These are phyloP conservation scores for Ulmus americana DNA, from an alignment of 331 rosid genomes.

Conservation along the genomic window DNA sequence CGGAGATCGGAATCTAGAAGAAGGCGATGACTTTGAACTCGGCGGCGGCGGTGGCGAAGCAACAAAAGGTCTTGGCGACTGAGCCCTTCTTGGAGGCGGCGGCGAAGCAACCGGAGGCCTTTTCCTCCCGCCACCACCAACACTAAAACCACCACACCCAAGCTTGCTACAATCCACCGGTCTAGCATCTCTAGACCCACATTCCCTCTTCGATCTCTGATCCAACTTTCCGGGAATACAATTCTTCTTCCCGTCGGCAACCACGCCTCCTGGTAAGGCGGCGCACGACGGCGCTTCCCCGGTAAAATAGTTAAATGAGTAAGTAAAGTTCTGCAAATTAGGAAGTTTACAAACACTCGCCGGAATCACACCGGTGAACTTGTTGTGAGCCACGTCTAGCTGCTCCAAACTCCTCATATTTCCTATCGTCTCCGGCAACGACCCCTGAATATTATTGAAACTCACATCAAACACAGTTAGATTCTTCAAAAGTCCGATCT, in stretches of 20 bases:
- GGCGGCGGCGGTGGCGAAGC: constrained; percentile 9
- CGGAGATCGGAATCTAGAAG: constrained; percentile 27
- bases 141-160: constrained; percentile 9
- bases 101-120: constrained; percentile 14
- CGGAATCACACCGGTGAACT: constrained; percentile 32
- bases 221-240: constrained; percentile 33
- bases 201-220: constrained; percentile 33
- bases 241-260: constrained; percentile 21
- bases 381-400: constrained; percentile 36
- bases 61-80: not conserved
- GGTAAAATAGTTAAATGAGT: constrained; percentile 40
- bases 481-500: constrained; percentile 30
- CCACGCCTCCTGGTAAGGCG: not conserved
- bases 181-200: constrained; percentile 25
- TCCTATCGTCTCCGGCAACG: constrained; percentile 27
- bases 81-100: not conserved
- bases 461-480: constrained; percentile 37
- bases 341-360: constrained; percentile 30
- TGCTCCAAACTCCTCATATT: constrained; percentile 39
- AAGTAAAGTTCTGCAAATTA: constrained; percentile 32
- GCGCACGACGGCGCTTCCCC: constrained; percentile 34
- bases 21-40: constrained; percentile 32
- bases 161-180: constrained; percentile 35
- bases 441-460: constrained; percentile 36
- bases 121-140: not conserved